These are phyloP conservation scores for Cucurbita maxima DNA, from an alignment of 306 rosid genomes.

Conservation along the genomic window DNA sequence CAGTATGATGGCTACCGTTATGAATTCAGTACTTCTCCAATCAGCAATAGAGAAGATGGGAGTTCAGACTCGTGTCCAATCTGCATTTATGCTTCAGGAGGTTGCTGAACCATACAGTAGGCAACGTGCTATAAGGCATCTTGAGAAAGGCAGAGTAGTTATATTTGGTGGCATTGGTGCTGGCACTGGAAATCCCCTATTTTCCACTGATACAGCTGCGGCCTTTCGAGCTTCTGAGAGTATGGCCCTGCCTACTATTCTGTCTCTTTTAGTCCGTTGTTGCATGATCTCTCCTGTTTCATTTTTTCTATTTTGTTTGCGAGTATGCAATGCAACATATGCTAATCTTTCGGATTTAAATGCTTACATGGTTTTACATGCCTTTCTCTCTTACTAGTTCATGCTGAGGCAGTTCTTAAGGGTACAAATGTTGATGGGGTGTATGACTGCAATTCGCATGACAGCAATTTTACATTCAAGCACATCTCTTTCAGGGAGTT, in stretches of 20 bases:
- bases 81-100: conserved; percentile 31
- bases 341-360: background rate
- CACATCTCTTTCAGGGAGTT: conserved; percentile 34
- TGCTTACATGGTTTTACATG: background rate
- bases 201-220: conserved; percentile 35
- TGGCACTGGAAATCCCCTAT: conserved; percentile 31
- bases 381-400: conserved; percentile 20
- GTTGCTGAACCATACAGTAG: conserved; percentile 37
- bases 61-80: conserved; percentile 33
- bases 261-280: background rate
- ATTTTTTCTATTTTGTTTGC: background rate
- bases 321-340: background rate
- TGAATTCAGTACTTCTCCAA: conserved; percentile 33
- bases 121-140: conserved; percentile 41
- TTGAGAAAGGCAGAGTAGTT: conserved; percentile 37
- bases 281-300: background rate
- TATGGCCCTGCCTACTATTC: conserved; percentile 9
- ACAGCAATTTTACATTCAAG: conserved; percentile 37
- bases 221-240: conserved; percentile 33
- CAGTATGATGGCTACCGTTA: conserved; percentile 43
- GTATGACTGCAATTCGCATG: conserved; percentile 36
- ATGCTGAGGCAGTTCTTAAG: conserved; percentile 38
- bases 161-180: conserved; percentile 41
- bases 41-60: conserved; percentile 40
- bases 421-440: conserved; percentile 42